phyloP scores from a whole-genome alignment of 257 asterid genomes.

The Solanum dulcamara region DNA sequence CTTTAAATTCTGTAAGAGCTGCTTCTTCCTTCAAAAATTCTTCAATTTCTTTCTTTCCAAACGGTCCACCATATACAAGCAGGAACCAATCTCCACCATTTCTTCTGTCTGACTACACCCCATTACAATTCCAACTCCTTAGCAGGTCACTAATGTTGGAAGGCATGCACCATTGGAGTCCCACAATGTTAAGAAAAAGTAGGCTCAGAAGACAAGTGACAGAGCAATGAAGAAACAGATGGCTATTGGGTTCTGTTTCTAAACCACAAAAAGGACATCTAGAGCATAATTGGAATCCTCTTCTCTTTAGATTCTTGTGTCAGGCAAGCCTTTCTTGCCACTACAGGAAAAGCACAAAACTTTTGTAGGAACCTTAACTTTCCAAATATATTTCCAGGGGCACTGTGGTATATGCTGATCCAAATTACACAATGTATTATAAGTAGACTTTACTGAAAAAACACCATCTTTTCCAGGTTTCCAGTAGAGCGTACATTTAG shows the following conservation, averaged over 20 bases:
- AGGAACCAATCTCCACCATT: not conserved
- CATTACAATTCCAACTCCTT: not conserved
- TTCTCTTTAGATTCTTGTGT: not conserved
- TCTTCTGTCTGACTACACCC: not conserved
- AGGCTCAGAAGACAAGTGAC: not conserved
- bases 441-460: not conserved
- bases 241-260: not conserved
- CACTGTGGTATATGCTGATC: not conserved
- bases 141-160: not conserved
- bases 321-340: not conserved
- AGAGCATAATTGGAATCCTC: not conserved
- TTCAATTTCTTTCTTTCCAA: not conserved
- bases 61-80: not conserved
- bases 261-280: not conserved
- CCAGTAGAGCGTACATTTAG: not conserved
- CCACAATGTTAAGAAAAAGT: not conserved
- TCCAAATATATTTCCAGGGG: not conserved
- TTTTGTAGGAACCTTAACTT: not conserved
- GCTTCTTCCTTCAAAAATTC: not conserved
- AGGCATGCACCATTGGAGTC: not conserved
- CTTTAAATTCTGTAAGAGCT: not conserved
- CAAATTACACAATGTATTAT: not conserved
- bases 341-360: not conserved
- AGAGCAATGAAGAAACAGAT: not conserved
- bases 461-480: not conserved